A percentile compares a stretch with the other conserved stretches of the same genome.
These are phyloP conservation scores for Lactarius vividus DNA, from an alignment of 768 basidiomycete genomes.

Conservation along the genomic window DNA sequence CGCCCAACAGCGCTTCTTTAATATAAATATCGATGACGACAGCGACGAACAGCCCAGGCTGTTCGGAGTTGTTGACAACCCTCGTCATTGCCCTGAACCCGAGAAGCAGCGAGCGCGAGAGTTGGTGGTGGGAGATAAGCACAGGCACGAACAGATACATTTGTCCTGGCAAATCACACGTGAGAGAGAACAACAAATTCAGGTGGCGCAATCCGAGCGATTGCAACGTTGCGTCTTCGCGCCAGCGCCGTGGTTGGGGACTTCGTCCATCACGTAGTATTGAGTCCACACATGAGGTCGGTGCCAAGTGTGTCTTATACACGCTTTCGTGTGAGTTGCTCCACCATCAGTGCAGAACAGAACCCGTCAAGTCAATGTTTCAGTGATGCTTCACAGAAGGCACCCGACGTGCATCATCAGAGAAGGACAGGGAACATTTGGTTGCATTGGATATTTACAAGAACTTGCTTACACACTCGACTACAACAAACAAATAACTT, in stretches of 20 bases:
- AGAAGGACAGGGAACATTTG: background rate
- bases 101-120: background rate
- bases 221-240: constrained; percentile 15
- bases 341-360: constrained; percentile 1
- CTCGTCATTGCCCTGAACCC: constrained; percentile 24
- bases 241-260: background rate
- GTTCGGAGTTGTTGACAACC: constrained; percentile 15
- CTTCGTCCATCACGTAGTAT: constrained; percentile 2
- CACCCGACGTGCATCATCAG: background rate
- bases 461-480: constrained; percentile 7
- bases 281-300: background rate
- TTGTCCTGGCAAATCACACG: background rate
- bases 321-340: background rate
- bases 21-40: constrained; percentile 18
- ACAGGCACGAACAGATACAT: constrained; percentile 6
- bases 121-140: constrained; percentile 15
- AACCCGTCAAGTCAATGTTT: background rate
- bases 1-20: constrained; percentile 2
- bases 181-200: background rate
- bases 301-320: background rate
- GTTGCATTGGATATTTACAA: background rate
- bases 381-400: background rate
- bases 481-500: constrained; percentile 7
- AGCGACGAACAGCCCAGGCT: constrained; percentile 15
- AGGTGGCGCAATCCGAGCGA: constrained; percentile 12